phyloP scores from a whole-genome alignment of 2,329 filamentous ascomycete genomes.

The Pleoardoris graminearum region DNA sequence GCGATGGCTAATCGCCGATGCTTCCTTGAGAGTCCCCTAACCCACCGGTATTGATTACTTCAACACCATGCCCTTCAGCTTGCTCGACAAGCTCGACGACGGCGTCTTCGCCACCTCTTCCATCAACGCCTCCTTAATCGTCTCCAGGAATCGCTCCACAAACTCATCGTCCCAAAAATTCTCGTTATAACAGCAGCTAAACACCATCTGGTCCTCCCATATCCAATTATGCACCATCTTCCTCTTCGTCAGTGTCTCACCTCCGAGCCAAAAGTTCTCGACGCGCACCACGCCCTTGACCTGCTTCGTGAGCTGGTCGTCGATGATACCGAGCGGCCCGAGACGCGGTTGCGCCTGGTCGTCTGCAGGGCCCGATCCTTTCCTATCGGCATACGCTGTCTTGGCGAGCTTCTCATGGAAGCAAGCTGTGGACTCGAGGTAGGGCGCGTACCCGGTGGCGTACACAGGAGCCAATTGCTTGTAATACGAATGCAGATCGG shows the following conservation, averaged over 20 bases:
- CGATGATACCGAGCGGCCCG: constrained; percentile 22
- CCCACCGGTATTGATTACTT: neutral
- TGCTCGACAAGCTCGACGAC: neutral
- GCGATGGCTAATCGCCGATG: too few relatives aligned
- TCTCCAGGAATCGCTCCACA: constrained; percentile 16
- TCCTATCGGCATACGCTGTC: constrained; percentile 9
- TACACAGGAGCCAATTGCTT: constrained; percentile 24
- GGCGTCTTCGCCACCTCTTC: constrained; percentile 13
- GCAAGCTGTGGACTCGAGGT: constrained; percentile 21
- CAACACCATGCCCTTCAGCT: constrained; percentile 3
- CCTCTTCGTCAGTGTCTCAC: constrained; percentile 26
- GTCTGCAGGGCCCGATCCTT: constrained; percentile 8
- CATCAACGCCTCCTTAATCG: constrained; percentile 21
- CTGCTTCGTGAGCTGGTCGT: constrained; percentile 22
- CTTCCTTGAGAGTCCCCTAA: too few relatives aligned
- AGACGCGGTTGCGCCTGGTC: constrained; percentile 23
- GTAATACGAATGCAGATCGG: constrained; percentile 22
- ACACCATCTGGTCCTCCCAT: constrained; percentile 23
- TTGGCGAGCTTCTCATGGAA: constrained; percentile 26
- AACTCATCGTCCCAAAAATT: constrained; percentile 25
- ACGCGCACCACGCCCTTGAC: constrained; percentile 22
- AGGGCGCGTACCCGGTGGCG: constrained; percentile 22
- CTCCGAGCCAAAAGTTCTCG: constrained; percentile 28
- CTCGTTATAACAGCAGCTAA: constrained; percentile 28
- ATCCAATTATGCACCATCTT: constrained; percentile 33